Conservation (phyloP, 352 stramenopile genomes). For the Thraustochytrium striatum region DNA sequence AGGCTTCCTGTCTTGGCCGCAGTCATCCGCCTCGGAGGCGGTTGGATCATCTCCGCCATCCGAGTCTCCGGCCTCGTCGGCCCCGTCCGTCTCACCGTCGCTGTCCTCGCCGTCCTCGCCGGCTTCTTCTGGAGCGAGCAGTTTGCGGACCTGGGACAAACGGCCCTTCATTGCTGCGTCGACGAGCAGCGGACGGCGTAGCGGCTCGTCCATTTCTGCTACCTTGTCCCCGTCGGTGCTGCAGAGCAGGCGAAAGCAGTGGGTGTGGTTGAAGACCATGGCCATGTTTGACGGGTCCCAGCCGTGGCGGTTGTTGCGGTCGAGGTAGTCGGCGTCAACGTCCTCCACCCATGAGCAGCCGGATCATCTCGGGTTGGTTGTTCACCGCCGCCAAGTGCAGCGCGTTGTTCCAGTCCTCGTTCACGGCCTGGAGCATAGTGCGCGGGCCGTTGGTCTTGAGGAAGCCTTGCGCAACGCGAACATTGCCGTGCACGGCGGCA, state of each 20-base stretch:
- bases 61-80: background rate
- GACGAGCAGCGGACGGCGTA: background rate
- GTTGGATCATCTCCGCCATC: background rate
- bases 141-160: background rate
- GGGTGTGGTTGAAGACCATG: constrained; percentile 43
- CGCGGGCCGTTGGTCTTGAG: background rate
- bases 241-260: constrained; percentile 41
- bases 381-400: constrained; percentile 25
- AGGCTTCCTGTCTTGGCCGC: no score
- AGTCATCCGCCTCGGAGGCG: background rate
- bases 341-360: constrained; percentile 14
- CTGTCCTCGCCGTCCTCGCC: constrained; percentile 20
- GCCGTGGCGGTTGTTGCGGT: constrained; percentile 27
- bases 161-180: constrained; percentile 38
- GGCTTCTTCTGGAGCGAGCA: background rate
- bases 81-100: background rate
- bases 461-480: constrained; percentile 1
- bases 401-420: constrained; percentile 23
- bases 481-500: constrained; percentile 17
- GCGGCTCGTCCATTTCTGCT: background rate
- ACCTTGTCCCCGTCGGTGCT: constrained; percentile 36
- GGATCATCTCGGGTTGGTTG: constrained; percentile 42
- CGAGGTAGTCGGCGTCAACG: constrained; percentile 24
- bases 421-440: background rate
- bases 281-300: constrained; percentile 43